Conservation (phyloP, 78 protist species). For the Ministeria vibrans region DNA sequence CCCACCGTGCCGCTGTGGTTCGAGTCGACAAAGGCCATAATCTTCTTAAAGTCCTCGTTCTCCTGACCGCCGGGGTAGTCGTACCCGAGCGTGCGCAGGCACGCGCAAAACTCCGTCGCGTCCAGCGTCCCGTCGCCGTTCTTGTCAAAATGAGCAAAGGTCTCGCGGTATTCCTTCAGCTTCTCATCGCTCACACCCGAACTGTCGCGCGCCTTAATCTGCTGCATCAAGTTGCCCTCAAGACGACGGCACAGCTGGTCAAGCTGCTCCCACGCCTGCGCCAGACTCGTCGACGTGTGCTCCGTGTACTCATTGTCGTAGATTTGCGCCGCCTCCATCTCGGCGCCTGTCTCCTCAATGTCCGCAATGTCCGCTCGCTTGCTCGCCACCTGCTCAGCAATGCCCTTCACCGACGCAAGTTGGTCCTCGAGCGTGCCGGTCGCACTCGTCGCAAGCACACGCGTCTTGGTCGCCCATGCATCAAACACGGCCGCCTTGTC, state of each 20-base stretch:
- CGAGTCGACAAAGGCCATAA: conserved; percentile 31
- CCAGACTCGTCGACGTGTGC: conserved; percentile 22
- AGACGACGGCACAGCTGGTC: neutral
- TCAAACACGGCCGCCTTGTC: conserved; percentile 20
- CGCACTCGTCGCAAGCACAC: neutral
- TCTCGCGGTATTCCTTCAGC: conserved; percentile 21
- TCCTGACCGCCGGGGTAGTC: conserved; percentile 18
- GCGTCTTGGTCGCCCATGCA: neutral
- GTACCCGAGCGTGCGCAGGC: conserved; percentile 20
- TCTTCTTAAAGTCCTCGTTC: neutral
- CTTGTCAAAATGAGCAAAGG: conserved; percentile 34
- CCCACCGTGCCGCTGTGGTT: conserved; percentile 11
- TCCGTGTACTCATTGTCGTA: conserved; percentile 25
- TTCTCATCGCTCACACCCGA: conserved; percentile 26
- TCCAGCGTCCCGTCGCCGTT: conserved; percentile 11
- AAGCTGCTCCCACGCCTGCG: conserved; percentile 13
- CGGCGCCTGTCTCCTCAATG: neutral
- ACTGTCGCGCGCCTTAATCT: conserved; percentile 26
- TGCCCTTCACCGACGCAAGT: neutral
- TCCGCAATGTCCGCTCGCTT: neutral
- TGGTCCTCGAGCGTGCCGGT: conserved; percentile 17
- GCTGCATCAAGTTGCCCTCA: neutral
- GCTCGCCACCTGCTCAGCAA: neutral
- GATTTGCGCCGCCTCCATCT: conserved; percentile 4
- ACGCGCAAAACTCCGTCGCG: conserved; percentile 23